Evolutionary conservation across 139 green algal genomes (phyloP).

Genomic region (Trebouxia sp.): DNA sequence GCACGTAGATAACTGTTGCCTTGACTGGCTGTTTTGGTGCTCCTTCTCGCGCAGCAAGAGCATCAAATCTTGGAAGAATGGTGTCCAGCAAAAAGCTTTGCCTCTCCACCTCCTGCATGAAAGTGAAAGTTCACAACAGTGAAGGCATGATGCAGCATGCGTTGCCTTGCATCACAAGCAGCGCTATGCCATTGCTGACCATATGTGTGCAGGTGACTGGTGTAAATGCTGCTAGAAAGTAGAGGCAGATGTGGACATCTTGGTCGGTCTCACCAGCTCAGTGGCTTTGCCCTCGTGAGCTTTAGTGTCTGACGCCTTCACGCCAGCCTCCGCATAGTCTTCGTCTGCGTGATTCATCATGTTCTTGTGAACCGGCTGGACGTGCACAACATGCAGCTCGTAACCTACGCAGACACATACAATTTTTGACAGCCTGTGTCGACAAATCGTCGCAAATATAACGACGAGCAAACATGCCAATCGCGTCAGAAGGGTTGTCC

Average conservation of each 20-base stretch:
- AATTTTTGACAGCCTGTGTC: background rate
- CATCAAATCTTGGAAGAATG: background rate
- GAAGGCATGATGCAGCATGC: too few relatives aligned
- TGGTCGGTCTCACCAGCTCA: background rate
- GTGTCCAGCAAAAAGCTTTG: background rate
- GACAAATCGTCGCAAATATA: too few relatives aligned
- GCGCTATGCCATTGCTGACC: too few relatives aligned
- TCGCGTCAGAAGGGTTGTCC: too few relatives aligned
- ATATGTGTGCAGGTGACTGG: too few relatives aligned
- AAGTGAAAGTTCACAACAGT: too few relatives aligned
- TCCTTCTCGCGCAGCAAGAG: background rate
- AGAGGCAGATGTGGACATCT: background rate
- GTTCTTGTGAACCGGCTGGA: background rate
- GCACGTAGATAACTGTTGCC: background rate
- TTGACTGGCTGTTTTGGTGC: too few relatives aligned
- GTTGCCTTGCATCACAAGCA: too few relatives aligned
- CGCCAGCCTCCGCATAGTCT: background rate
- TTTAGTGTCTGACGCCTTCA: background rate
- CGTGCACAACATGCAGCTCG: background rate
- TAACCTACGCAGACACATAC: background rate
- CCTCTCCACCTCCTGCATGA: constrained; percentile 13
- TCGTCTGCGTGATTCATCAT: background rate
- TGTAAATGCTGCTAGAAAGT: too few relatives aligned
- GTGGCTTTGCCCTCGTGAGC: background rate
- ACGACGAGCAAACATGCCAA: too few relatives aligned